Evolutionary conservation across 192 early-diverging fungal genomes (phyloP).

Genomic region (Hyaloraphidium curvatum): DNA sequence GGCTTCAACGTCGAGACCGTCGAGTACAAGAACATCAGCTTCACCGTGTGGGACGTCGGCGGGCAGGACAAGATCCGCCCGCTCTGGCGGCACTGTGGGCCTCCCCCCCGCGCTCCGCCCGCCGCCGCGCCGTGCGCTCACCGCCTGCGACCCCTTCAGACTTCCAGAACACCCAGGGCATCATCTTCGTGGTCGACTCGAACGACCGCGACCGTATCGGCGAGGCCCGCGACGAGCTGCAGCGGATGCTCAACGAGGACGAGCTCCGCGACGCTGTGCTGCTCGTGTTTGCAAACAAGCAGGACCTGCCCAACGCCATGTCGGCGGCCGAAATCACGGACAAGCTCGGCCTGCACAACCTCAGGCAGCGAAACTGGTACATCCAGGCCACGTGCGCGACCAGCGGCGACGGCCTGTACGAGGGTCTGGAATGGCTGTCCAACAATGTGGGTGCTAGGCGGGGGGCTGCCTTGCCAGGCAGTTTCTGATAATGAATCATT

Average conservation of each 20-base stretch:
- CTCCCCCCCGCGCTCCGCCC: neutral
- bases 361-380: constrained; percentile 74
- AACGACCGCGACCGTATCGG: constrained; percentile 71
- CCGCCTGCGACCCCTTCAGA: neutral
- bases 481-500: too few species aligned
- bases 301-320: constrained; percentile 95
- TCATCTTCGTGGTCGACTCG: constrained; percentile 78
- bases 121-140: neutral
- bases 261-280: constrained; percentile 71
- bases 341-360: constrained; percentile 68
- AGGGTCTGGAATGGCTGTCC: constrained; percentile 34
- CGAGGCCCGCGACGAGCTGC: constrained; percentile 65
- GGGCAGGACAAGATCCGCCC: constrained; percentile 76
- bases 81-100: constrained; percentile 6
- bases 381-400: constrained; percentile 88
- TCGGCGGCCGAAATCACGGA: constrained; percentile 82
- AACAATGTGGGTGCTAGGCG: constrained; percentile 6
- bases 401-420: constrained; percentile 87
- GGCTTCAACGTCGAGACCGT: constrained; percentile 79
- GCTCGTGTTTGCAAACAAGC: constrained; percentile 74
- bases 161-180: constrained; percentile 32
- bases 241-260: constrained; percentile 58
- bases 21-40: constrained; percentile 69
- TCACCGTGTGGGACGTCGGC: constrained; percentile 71
- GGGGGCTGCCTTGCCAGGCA: too few species aligned